Percentiles rank a stretch among this genome's conserved stretches.
These are phyloP conservation scores for Xylariaceae sp. DNA, from an alignment of 2,329 filamentous ascomycete species.

Conservation along the genomic window DNA sequence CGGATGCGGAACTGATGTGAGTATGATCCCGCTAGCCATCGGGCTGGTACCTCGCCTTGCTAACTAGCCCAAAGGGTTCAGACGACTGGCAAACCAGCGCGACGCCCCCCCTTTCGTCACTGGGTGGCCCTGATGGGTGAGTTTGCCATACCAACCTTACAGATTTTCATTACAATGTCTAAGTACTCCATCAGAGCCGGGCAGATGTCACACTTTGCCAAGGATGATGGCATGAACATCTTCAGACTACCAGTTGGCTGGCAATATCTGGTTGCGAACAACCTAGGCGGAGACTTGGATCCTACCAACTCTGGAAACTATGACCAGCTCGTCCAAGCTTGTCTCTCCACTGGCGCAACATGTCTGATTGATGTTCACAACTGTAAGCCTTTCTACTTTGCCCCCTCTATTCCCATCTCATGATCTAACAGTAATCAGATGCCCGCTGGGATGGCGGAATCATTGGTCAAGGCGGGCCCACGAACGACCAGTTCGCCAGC, in stretches of 20 bases:
- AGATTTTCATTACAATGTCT: too few relatives aligned
- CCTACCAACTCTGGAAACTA: conserved; percentile 46
- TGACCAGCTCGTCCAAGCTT: conserved; percentile 53
- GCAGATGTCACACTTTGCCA: conserved; percentile 56
- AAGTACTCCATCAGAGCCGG: too few relatives aligned
- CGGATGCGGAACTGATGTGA: conserved; percentile 18
- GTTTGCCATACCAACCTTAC: too few relatives aligned
- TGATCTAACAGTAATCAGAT: too few relatives aligned
- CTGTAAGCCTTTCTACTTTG: too few relatives aligned
- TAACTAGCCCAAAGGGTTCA: too few relatives aligned
- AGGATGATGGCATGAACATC: conserved; percentile 50
- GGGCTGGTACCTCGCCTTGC: too few relatives aligned
- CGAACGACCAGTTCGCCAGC: conserved; percentile 52
- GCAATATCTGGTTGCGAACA: conserved; percentile 54
- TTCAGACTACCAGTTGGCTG: conserved; percentile 51
- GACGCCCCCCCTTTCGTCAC: conserved; percentile 13
- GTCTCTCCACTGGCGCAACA: conserved; percentile 51
- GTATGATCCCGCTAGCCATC: too few relatives aligned
- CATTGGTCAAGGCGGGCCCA: conserved; percentile 62
- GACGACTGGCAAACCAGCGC: too few relatives aligned
- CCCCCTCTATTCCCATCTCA: too few relatives aligned
- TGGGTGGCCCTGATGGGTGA: conserved; percentile 19
- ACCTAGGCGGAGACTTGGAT: conserved; percentile 47
- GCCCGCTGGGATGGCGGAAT: conserved; percentile 59
- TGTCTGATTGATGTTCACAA: conserved; percentile 60